Evolutionary conservation across 1,284 basidiomycete species (phyloP).

Genomic region (Sanguinoderma infundibulare): DNA sequence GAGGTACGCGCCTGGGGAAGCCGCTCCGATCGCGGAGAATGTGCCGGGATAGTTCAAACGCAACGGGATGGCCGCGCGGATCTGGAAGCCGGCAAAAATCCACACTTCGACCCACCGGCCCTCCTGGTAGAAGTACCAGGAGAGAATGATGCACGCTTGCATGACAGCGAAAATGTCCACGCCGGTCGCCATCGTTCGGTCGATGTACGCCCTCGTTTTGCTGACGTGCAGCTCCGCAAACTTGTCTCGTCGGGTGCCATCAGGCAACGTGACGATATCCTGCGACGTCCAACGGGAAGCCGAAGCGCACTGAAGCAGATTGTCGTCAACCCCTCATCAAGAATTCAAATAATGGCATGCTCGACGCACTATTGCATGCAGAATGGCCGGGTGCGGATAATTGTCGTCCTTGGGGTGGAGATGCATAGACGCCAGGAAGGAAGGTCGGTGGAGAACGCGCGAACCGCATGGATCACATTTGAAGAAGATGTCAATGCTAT

Average conservation of each 20-base stretch:
- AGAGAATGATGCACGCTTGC: slow-evolving; percentile 82
- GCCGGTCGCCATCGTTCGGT: slow-evolving; percentile 83
- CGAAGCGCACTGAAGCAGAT: slow-evolving; percentile 67
- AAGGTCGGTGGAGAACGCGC: slow-evolving; percentile 75
- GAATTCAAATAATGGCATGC: background rate
- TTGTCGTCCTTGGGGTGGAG: slow-evolving; percentile 74
- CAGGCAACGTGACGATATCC: slow-evolving; percentile 64
- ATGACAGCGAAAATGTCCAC: slow-evolving; percentile 83
- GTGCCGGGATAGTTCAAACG: slow-evolving; percentile 84
- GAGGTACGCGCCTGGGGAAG: slow-evolving; percentile 76
- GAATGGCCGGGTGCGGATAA: slow-evolving; percentile 81
- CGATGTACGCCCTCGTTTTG: slow-evolving; percentile 83
- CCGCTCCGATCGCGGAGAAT: slow-evolving; percentile 61
- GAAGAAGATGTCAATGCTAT: slow-evolving; percentile 80
- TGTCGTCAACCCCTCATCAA: slow-evolving; percentile 6
- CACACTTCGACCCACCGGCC: slow-evolving; percentile 90
- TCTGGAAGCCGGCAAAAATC: slow-evolving; percentile 86
- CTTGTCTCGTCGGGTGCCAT: slow-evolving; percentile 74
- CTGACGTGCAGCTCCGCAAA: slow-evolving; percentile 86
- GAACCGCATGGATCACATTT: slow-evolving; percentile 83
- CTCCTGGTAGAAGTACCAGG: slow-evolving; percentile 88
- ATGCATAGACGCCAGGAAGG: slow-evolving; percentile 77
- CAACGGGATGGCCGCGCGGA: slow-evolving; percentile 82
- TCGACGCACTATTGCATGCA: slow-evolving; percentile 74
- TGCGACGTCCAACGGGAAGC: slow-evolving; percentile 82